Evolutionary conservation across 179 eudicot genomes (phyloP).

Genomic region (Spinacia oleracea): DNA sequence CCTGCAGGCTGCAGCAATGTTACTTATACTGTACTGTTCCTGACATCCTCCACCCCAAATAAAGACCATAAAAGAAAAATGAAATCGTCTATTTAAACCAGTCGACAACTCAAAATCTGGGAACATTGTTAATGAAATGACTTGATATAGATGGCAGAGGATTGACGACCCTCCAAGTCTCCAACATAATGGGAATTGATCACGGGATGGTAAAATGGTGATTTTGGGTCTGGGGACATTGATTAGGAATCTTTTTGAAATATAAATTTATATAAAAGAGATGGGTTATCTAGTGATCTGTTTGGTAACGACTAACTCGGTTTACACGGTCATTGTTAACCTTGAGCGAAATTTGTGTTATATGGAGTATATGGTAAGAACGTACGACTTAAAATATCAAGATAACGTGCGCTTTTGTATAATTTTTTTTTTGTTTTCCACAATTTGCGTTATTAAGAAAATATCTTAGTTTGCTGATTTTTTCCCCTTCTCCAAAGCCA

Average conservation of each 20-base stretch:
- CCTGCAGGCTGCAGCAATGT: too few species aligned
- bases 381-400: too few species aligned
- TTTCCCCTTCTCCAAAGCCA: not conserved
- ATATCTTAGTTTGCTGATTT: not conserved
- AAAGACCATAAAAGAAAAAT: not conserved
- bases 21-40: not conserved
- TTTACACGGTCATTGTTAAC: too few species aligned
- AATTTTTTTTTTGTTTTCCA: not conserved
- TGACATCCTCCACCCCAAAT: not conserved
- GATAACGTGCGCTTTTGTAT: not conserved
- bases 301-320: not conserved
- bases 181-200: not conserved
- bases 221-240: not conserved
- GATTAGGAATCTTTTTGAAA: not conserved
- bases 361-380: too few species aligned
- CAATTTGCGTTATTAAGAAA: not conserved
- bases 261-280: not conserved
- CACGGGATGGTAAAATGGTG: not conserved
- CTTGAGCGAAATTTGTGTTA: too few species aligned
- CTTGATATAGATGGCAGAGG: not conserved
- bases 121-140: not conserved
- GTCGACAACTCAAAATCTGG: not conserved
- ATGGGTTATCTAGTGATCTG: not conserved
- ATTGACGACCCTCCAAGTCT: not conserved
- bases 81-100: too few species aligned